Conservation (phyloP, 2,329 filamentous ascomycete species). For the Arthrinium puccinioides region DNA sequence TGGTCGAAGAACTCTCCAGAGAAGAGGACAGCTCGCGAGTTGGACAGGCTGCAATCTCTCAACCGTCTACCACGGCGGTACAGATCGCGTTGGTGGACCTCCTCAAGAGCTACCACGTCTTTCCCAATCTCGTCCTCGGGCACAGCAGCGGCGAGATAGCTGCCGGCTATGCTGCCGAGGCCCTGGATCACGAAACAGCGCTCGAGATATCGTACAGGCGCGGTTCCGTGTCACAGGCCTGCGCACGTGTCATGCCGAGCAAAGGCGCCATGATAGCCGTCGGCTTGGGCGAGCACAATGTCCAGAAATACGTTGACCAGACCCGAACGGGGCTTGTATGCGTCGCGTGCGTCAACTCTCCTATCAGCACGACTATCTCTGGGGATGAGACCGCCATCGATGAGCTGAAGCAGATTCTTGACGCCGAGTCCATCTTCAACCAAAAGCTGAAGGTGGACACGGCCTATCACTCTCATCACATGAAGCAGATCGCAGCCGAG, state of each 20-base stretch:
- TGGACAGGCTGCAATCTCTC: conserved; percentile 14
- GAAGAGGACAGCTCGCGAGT: conserved; percentile 15
- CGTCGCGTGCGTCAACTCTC: conserved; percentile 16
- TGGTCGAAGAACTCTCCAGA: conserved; percentile 26
- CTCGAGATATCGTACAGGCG: conserved; percentile 12
- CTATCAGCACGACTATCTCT: conserved; percentile 17
- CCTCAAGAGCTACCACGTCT: conserved; percentile 9
- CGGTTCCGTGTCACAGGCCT: conserved; percentile 5
- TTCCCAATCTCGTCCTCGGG: background rate
- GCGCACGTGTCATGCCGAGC: too few species aligned
- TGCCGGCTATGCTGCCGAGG: conserved; percentile 19
- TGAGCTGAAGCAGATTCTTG: conserved; percentile 1
- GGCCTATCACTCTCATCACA: conserved; percentile 22
- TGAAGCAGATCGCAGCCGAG: conserved; percentile 10
- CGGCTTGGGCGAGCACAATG: conserved; percentile 8
- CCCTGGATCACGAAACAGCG: conserved; percentile 6
- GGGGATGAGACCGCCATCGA: conserved; percentile 15
- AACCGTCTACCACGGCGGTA: conserved; percentile 28
- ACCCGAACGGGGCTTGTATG: conserved; percentile 7
- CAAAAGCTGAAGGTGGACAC: conserved; percentile 13
- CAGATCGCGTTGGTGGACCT: conserved; percentile 28
- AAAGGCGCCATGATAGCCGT: conserved; percentile 10
- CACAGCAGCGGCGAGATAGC: conserved; percentile 21
- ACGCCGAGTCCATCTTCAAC: conserved; percentile 10
- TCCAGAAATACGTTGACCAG: conserved; percentile 20